phyloP scores from a whole-genome alignment of 2,329 filamentous ascomycete genomes.

The Colletotrichum nymphaeae region DNA sequence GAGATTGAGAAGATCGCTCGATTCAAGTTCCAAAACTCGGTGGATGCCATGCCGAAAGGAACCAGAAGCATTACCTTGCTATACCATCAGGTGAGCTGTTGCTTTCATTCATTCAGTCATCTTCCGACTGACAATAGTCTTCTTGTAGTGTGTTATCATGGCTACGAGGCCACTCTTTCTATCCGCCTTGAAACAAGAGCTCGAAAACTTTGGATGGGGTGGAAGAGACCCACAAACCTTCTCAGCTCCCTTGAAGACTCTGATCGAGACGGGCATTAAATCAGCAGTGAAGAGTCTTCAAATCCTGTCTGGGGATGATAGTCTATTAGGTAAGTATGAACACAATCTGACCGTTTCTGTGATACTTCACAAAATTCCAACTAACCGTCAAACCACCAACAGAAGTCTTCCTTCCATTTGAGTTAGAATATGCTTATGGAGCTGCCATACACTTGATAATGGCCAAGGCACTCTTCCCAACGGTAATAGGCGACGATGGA shows the following conservation, averaged over 20 bases:
- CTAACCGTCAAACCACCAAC: not conserved
- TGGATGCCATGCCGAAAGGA: slow-evolving; percentile 46
- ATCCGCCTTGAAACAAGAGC: slow-evolving; percentile 50
- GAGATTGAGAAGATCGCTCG: slow-evolving; percentile 50
- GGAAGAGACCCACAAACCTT: slow-evolving; percentile 47
- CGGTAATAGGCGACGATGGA: slow-evolving; percentile 40
- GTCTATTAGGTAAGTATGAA: slow-evolving; percentile 49
- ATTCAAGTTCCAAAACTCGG: slow-evolving; percentile 46
- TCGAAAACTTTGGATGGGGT: slow-evolving; percentile 41
- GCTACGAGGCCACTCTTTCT: slow-evolving; percentile 52
- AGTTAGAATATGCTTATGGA: slow-evolving; percentile 50
- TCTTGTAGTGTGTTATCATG: slow-evolving; percentile 49
- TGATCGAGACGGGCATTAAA: slow-evolving; percentile 54
- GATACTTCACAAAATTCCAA: fast-evolving
- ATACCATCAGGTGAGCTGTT: slow-evolving; percentile 49
- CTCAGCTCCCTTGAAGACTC: slow-evolving; percentile 41
- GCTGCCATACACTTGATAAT: slow-evolving; percentile 50
- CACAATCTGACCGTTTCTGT: too few species aligned
- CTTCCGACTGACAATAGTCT: not conserved
- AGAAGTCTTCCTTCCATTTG: slow-evolving; percentile 52
- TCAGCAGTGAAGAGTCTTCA: slow-evolving; percentile 53
- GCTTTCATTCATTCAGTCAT: not conserved
- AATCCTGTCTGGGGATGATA: slow-evolving; percentile 46
- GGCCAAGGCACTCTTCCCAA: slow-evolving; percentile 49
- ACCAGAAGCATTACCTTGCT: slow-evolving; percentile 51